Percentiles rank a stretch among this genome's conserved stretches.
Conservation (phyloP, 2,329 filamentous ascomycete species). For the Penicillium brasilianum region DNA sequence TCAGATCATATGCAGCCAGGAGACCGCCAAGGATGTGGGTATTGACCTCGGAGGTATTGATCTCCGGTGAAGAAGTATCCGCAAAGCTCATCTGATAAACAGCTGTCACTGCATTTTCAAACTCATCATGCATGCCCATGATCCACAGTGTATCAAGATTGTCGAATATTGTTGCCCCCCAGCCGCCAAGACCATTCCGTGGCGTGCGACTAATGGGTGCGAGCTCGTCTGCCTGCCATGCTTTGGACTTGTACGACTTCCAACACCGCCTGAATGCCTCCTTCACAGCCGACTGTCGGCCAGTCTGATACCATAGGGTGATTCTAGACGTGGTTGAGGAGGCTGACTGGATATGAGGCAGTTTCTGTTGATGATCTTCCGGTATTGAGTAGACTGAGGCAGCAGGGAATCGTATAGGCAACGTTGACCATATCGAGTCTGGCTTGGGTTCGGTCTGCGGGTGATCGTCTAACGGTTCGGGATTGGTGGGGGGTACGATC, state of each 20-base stretch:
- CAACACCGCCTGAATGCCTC: slow-evolving; percentile 75
- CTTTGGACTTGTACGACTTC: slow-evolving; percentile 75
- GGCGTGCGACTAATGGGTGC: slow-evolving; percentile 68
- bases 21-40: slow-evolving; percentile 87
- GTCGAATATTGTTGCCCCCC: slow-evolving; percentile 85
- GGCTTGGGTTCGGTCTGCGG: neutral
- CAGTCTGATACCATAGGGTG: slow-evolving; percentile 10
- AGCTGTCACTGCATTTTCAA: slow-evolving; percentile 71
- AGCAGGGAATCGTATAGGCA: slow-evolving; percentile 20
- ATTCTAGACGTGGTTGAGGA: slow-evolving; percentile 7
- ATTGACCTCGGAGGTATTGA: slow-evolving; percentile 85
- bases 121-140: slow-evolving; percentile 75
- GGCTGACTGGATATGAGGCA: slow-evolving; percentile 16
- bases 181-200: slow-evolving; percentile 81
- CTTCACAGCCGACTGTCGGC: slow-evolving; percentile 62
- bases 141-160: slow-evolving; percentile 82
- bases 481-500: neutral
- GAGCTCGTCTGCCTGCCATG: slow-evolving; percentile 86
- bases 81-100: slow-evolving; percentile 79
- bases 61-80: slow-evolving; percentile 65
- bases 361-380: neutral
- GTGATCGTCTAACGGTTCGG: neutral
- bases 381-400: slow-evolving; percentile 9
- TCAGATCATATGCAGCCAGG: slow-evolving; percentile 81
- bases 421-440: slow-evolving; percentile 13